A percentile compares a stretch with the other conserved stretches of the same genome.
phyloP scores from a whole-genome alignment of 2,329 filamentous ascomycete species.

The Macrophomina tecta region DNA sequence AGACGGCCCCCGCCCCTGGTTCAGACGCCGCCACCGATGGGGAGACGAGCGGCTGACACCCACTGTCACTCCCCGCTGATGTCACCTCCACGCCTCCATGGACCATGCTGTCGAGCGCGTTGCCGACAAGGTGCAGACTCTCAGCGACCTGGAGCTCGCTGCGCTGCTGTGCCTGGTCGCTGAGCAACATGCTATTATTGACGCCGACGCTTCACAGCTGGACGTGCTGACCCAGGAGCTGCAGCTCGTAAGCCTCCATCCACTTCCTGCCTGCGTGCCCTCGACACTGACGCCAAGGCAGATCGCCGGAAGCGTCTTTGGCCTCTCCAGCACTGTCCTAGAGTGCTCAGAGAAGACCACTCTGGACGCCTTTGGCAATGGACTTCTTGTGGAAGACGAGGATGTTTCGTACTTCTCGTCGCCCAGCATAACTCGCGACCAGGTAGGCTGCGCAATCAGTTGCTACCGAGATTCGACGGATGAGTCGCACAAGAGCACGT shows the following conservation, averaged over 20 bases:
- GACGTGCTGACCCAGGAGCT: conserved; percentile 77
- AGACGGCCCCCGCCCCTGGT: not conserved
- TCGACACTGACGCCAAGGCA: conserved; percentile 42
- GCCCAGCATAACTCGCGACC: conserved; percentile 29
- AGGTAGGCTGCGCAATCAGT: not conserved
- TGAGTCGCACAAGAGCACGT: not conserved
- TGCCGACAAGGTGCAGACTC: conserved; percentile 71
- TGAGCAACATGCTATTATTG: conserved; percentile 87
- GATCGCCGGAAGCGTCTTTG: conserved; percentile 74
- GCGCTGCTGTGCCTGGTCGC: conserved; percentile 80
- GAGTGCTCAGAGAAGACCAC: conserved; percentile 76
- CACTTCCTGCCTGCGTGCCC: conserved; percentile 7
- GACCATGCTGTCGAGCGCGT: conserved; percentile 28
- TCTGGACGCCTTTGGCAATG: conserved; percentile 78
- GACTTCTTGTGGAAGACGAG: conserved; percentile 61
- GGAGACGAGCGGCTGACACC: conserved; percentile 12
- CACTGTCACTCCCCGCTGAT: conserved; percentile 9
- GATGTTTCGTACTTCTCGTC: conserved; percentile 34
- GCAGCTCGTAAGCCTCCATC: conserved; percentile 61
- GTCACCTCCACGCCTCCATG: conserved; percentile 16
- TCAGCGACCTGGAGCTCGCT: conserved; percentile 89
- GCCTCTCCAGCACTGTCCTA: conserved; percentile 71
- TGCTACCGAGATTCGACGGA: not conserved
- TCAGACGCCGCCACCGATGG: conserved; percentile 4
- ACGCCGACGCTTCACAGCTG: conserved; percentile 67